phyloP scores from a whole-genome alignment of 2,329 filamentous ascomycete species.

The Cercospora sp. region DNA sequence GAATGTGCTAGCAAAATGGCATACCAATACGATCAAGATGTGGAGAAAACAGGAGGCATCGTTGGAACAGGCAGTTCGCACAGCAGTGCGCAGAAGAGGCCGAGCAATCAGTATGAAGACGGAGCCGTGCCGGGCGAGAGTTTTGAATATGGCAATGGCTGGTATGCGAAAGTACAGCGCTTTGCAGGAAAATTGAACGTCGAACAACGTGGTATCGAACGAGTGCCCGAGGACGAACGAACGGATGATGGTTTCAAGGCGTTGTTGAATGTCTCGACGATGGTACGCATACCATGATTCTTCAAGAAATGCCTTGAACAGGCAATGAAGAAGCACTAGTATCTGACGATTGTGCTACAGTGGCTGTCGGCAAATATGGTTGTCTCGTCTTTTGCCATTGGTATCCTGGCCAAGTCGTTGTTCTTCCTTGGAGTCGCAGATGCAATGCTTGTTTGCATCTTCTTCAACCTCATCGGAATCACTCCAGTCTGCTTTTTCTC shows the following conservation, averaged over 20 bases:
- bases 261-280: slow-evolving; percentile 67
- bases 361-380: slow-evolving; percentile 80
- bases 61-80: slow-evolving; percentile 14
- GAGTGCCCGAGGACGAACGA: slow-evolving; percentile 69
- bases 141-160: slow-evolving; percentile 57
- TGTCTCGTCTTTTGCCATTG: slow-evolving; percentile 73
- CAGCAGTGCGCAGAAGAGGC: slow-evolving; percentile 18
- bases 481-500: slow-evolving; percentile 74
- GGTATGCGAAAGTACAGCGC: slow-evolving; percentile 61
- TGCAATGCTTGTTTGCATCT: slow-evolving; percentile 68
- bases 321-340: neutral
- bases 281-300: slow-evolving; percentile 51
- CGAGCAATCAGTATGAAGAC: slow-evolving; percentile 37
- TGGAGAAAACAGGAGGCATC: slow-evolving; percentile 25
- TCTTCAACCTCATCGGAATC: slow-evolving; percentile 74
- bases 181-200: slow-evolving; percentile 65
- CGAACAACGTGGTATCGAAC: slow-evolving; percentile 74
- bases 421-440: slow-evolving; percentile 73
- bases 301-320: too few relatives aligned
- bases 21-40: slow-evolving; percentile 20
- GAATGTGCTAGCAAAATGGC: slow-evolving; percentile 13
- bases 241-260: slow-evolving; percentile 56
- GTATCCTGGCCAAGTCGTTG: slow-evolving; percentile 66
- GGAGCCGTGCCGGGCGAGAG: slow-evolving; percentile 59
- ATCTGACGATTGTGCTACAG: slow-evolving; percentile 42